Base-by-base conservation (phyloP, 2,329 filamentous ascomycete species). In the Trichoderma sp. region DNA sequence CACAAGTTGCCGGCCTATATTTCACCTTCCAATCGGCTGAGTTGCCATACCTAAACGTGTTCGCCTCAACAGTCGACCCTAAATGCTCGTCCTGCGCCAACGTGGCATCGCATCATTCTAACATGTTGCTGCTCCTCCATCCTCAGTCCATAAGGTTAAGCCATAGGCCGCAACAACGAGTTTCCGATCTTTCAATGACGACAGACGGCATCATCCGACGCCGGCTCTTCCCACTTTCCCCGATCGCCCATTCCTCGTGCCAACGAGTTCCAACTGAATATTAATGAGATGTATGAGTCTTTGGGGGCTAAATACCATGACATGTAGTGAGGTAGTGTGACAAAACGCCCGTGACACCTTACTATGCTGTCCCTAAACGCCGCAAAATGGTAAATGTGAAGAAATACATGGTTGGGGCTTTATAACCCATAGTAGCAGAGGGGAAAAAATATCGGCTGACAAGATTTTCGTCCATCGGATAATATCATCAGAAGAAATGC, bases 401-500 rank as follows among this genome's bases (percentile, higher is more conserved):
- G 75, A 79, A 83, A 83, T 84, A 86, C 83, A 85, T 81, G 79
- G 80, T 79, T 67, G 61, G 72, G 71, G 72, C 70, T 71, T 66
- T 66, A 69, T 67, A 67, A 70, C 71, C 71, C 71, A 58, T 32
- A 34, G 53, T 64, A 65, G 48, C 32, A 64, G n/a, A 57, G 60
- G 19, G 22, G 29, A n/a, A 74, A 76, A 73, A 71, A 70, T 73
- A 74, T 72, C 69, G 72, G 68, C 70, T 71, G 70, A 71, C 68
- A 73, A 70, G 69, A 71, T 72, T 67, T 32, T 64, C 37, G 50
- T 71, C 56, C 64, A 37, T 35, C 66, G 45, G 72, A 63, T 71
- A 68, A 74, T 69, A 71, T 69, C 72, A 71, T 85, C 88, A 99
- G 86, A 99, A 98, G 87, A 99, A 99, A 86, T 99, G 95, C 74